phyloP scores from a whole-genome alignment of 371 early-diverging fungal species.

The Nosema muscidifuracis region DNA sequence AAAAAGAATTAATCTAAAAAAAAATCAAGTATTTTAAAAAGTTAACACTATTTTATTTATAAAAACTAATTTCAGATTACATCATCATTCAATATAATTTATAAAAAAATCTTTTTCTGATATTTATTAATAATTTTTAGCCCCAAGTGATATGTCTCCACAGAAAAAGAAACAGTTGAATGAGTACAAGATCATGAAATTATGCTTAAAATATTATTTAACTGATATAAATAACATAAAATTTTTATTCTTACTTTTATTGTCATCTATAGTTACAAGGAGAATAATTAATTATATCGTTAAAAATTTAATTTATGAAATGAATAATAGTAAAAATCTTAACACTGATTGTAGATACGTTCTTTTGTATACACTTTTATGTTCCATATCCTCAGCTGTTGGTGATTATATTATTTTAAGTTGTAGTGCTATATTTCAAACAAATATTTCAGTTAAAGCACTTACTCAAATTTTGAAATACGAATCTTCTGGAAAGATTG shows the following conservation, averaged over 20 bases:
- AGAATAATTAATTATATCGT: neutral
- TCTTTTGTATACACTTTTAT: neutral
- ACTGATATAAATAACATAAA: neutral
- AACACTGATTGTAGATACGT: neutral
- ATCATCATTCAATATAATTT: too few species aligned
- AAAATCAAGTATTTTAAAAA: too few species aligned
- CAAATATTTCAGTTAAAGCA: neutral
- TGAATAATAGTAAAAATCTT: neutral
- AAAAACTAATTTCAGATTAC: too few species aligned
- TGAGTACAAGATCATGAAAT: neutral
- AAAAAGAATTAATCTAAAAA: too few species aligned
- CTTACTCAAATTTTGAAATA: neutral
- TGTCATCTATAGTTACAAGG: neutral
- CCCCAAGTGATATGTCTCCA: neutral
- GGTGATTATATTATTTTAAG: neutral
- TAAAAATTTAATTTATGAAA: neutral
- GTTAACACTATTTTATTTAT: too few species aligned
- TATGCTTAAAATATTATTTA: constrained; percentile 2
- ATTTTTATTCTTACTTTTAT: neutral
- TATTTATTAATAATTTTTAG: too few species aligned
- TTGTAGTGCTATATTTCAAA: neutral
- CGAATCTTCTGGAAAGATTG: neutral
- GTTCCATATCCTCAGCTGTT: neutral
- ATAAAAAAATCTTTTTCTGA: too few species aligned
- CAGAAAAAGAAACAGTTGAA: neutral